Conservation (phyloP, 1,284 basidiomycete species). For the Rhodotorula sp. region DNA sequence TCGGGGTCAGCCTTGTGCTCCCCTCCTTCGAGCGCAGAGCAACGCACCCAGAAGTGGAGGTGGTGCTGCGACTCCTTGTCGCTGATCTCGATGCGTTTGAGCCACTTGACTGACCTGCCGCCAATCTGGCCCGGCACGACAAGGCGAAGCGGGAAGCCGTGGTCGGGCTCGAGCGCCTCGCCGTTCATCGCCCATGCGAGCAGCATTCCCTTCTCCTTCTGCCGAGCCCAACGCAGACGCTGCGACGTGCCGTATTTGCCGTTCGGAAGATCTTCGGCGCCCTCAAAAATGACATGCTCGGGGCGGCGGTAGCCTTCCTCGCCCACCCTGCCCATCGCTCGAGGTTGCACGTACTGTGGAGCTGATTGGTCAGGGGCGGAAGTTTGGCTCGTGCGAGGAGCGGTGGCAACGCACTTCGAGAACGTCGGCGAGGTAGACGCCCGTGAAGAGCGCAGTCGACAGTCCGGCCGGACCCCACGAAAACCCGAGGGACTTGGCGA, state of each 20-base stretch:
- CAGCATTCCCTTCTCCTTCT: slow-evolving; percentile 61
- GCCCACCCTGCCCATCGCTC: slow-evolving; percentile 37
- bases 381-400: no score
- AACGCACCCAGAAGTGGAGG: slow-evolving; percentile 53
- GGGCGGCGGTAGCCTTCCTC: slow-evolving; percentile 49
- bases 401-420: slow-evolving; percentile 49
- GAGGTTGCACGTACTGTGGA: slow-evolving; percentile 53
- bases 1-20: not conserved
- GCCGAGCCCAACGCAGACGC: slow-evolving; percentile 58
- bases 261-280: slow-evolving; percentile 63
- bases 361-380: no score
- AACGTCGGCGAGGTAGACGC: slow-evolving; percentile 64
- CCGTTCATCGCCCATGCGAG: slow-evolving; percentile 68
- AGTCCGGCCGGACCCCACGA: slow-evolving; percentile 53
- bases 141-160: slow-evolving; percentile 65
- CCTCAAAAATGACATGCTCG: slow-evolving; percentile 66
- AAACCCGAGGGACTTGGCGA: slow-evolving; percentile 61
- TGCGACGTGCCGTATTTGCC: slow-evolving; percentile 69
- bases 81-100: slow-evolving; percentile 62
- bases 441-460: slow-evolving; percentile 67
- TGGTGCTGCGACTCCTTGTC: slow-evolving; percentile 61
- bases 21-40: not conserved
- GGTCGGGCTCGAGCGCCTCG: slow-evolving; percentile 58
- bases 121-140: slow-evolving; percentile 51
- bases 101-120: slow-evolving; percentile 58